Evolutionary conservation across 371 early-diverging fungal species (phyloP).

Genomic region (Agmasoma carcini): DNA sequence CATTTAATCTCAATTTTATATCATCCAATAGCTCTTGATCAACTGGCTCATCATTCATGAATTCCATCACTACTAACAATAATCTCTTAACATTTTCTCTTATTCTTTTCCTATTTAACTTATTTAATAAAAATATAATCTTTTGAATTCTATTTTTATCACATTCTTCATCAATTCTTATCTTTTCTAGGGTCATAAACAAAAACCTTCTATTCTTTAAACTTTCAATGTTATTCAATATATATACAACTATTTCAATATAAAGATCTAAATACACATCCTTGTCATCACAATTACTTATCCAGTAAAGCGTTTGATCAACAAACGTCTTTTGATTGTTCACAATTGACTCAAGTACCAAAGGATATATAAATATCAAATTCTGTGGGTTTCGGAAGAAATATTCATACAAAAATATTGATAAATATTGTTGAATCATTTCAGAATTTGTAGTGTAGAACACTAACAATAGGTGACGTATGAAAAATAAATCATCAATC

Average conservation of each 20-base stretch:
- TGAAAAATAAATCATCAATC: background rate
- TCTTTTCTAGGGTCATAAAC: constrained; percentile 11
- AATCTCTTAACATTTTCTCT: constrained; percentile 5
- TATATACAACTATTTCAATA: constrained; percentile 21
- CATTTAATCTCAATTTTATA: too few relatives aligned
- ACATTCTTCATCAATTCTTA: constrained; percentile 17
- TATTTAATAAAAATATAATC: constrained; percentile 18
- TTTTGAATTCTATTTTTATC: constrained; percentile 18
- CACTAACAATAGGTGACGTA: background rate
- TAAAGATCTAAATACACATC: constrained; percentile 12
- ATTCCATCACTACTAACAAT: constrained; percentile 7
- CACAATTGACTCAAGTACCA: constrained; percentile 4
- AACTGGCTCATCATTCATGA: constrained; percentile 36
- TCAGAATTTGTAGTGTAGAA: constrained; percentile 32
- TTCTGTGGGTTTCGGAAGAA: constrained; percentile 4
- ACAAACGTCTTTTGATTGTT: constrained; percentile 11
- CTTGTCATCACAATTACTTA: constrained; percentile 20
- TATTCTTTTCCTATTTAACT: constrained; percentile 11
- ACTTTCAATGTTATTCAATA: constrained; percentile 2
- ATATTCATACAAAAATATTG: constrained; percentile 30
- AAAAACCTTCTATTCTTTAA: constrained; percentile 4
- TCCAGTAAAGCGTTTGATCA: constrained; percentile 30
- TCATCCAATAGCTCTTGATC: constrained; percentile 5
- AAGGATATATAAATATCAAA: constrained; percentile 15
- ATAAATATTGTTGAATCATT: constrained; percentile 34